Base-by-base conservation (phyloP, 139 green algal species). In the Micromonas pusilla region DNA sequence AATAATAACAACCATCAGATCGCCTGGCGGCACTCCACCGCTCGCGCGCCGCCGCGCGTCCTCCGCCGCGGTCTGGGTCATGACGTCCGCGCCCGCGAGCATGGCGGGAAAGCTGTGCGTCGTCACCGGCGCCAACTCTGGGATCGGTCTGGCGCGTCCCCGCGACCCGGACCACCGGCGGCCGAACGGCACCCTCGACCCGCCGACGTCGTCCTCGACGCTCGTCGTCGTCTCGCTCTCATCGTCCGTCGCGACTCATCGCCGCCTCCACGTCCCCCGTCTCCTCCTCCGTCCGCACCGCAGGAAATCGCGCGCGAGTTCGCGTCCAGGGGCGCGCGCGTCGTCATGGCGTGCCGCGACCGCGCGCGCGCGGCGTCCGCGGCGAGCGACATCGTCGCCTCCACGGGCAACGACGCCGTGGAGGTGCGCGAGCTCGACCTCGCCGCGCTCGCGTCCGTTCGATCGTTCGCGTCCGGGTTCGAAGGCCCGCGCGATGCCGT, bases 381-480 rank as follows among this genome's bases (percentile, higher is more conserved):
- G 28, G 63, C 63, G 9, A 13, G 30, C 6, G 63, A 70, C 28
- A 70, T 70, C 63, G 19, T 70, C 63, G 63, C 63, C 6, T 33
- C 30, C 6, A 70, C 63, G 28, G 63, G 63, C 28, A 70, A 36
- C 30, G 63, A 70, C 63, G 19, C 9, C 28, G 30, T 70, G 28
- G 63, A 70, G 28, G 9, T 6, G 9, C 63, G 63, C 9, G 19
- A 6, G 28, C 52, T 78, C 25, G 54, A 78, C 52, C 38, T 78
- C 31, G 54, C 39, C 45, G 19, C 5, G 20, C 38, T 78, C 5
- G 26, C 21, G 26, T 70, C 45, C 38, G 72, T 78, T 32, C 34
- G 52, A 5, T 21, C 5, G 23, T 70, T 78, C 72, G 72, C 72
- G 36, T 5, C 3, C 34, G 21, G 21, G 5, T 78, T 66, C 45